phyloP scores from a whole-genome alignment of 768 basidiomycete species.

The Leccinum disarticulatum region DNA sequence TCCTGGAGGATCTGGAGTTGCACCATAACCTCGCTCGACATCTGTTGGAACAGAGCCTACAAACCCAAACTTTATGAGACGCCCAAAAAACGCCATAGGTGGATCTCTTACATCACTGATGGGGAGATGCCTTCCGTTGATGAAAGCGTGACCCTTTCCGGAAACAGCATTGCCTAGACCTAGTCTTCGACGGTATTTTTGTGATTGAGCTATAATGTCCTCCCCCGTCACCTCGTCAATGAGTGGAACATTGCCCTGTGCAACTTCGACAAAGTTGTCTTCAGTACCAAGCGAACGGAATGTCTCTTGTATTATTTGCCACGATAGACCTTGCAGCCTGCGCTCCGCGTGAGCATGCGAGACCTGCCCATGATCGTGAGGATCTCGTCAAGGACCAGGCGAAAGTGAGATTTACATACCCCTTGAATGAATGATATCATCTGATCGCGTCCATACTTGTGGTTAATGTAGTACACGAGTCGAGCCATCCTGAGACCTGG shows the following conservation, averaged over 20 bases:
- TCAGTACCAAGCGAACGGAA: constrained; percentile 39
- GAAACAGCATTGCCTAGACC: constrained; percentile 41
- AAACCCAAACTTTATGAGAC: neutral
- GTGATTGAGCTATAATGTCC: constrained; percentile 43
- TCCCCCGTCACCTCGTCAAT: constrained; percentile 29
- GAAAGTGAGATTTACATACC: constrained; percentile 34
- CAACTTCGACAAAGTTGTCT: constrained; percentile 43
- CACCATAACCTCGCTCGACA: constrained; percentile 44
- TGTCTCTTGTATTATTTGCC: constrained; percentile 39
- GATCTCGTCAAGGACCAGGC: neutral
- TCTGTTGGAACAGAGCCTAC: constrained; percentile 28
- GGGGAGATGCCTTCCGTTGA: constrained; percentile 82
- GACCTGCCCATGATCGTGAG: constrained; percentile 32
- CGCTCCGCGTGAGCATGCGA: constrained; percentile 35
- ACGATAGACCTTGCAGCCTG: constrained; percentile 39
- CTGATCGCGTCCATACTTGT: constrained; percentile 58
- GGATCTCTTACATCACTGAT: constrained; percentile 59
- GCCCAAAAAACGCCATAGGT: too few relatives aligned
- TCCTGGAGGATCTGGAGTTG: constrained; percentile 75
- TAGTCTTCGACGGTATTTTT: constrained; percentile 59
- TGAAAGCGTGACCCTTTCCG: constrained; percentile 67
- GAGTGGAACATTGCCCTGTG: constrained; percentile 27
- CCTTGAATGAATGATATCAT: constrained; percentile 61
- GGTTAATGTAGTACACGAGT: constrained; percentile 65
- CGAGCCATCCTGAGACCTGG: constrained; percentile 69